Conservation (phyloP, 345 rosid species). For the Bruguiera sexangula region DNA sequence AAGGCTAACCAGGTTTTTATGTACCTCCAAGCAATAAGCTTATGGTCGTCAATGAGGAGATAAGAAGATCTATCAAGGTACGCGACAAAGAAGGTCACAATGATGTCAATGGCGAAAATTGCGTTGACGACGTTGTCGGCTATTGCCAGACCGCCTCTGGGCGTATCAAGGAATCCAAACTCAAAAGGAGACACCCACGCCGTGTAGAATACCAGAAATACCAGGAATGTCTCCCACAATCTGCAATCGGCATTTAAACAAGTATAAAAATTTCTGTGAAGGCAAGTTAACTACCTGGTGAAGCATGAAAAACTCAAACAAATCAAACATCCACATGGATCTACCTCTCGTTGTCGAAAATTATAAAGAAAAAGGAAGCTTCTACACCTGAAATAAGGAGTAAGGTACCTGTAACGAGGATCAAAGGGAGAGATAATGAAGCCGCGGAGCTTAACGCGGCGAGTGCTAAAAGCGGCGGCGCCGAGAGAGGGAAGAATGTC, state of each 20-base stretch:
- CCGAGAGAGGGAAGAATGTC: conserved; percentile 80
- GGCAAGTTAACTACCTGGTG: too few relatives aligned
- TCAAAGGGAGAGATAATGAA: conserved; percentile 66
- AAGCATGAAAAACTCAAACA: neutral
- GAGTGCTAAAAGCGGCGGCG: conserved; percentile 35
- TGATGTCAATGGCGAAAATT: conserved; percentile 61
- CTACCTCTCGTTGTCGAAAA: neutral
- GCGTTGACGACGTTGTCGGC: conserved; percentile 63
- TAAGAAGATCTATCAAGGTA: conserved; percentile 63
- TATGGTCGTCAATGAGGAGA: conserved; percentile 58
- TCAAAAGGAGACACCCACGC: conserved; percentile 94
- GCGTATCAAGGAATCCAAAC: conserved; percentile 58
- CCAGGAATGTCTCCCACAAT: conserved; percentile 66
- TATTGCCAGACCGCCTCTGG: conserved; percentile 41
- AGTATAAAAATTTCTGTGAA: neutral
- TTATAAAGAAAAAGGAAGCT: neutral
- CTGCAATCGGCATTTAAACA: conserved; percentile 33
- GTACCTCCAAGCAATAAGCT: conserved; percentile 62
- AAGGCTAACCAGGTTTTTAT: conserved; percentile 48
- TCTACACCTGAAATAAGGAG: too few relatives aligned
- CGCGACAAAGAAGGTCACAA: conserved; percentile 77
- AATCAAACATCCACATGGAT: too few relatives aligned
- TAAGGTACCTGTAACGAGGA: conserved; percentile 56
- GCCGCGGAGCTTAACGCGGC: conserved; percentile 42
- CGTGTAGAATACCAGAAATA: conserved; percentile 70